These are phyloP conservation scores for Aegilops bicornis DNA, from an alignment of 176 grass and related monocot genomes.

Conservation along the genomic window DNA sequence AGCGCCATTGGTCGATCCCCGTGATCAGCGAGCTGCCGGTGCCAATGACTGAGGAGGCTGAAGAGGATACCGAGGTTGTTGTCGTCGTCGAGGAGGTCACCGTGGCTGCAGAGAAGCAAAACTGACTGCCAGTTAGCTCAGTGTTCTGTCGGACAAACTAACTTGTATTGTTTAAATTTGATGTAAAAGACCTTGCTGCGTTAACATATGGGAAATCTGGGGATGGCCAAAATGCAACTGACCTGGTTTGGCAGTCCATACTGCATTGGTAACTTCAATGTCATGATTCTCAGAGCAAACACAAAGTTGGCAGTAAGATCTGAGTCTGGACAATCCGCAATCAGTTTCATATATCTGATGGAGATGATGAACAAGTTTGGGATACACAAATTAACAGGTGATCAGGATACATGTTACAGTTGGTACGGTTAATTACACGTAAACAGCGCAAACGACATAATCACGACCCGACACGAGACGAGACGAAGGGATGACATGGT, in stretches of 20 bases:
- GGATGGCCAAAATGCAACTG: neutral
- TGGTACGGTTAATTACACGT: constrained; percentile 24
- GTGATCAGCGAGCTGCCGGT: constrained; percentile 25
- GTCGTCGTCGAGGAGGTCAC: neutral
- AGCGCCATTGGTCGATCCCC: constrained; percentile 3
- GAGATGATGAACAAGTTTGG: neutral
- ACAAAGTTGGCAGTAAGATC: constrained; percentile 10
- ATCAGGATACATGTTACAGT: constrained; percentile 11
- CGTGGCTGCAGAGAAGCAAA: neutral
- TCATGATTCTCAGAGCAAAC: neutral
- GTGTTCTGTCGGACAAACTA: neutral
- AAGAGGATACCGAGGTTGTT: neutral
- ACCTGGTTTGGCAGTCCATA: neutral
- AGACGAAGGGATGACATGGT: neutral
- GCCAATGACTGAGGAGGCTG: constrained; percentile 2
- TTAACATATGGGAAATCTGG: neutral
- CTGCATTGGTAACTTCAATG: neutral
- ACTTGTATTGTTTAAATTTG: neutral
- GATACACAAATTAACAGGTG: constrained; percentile 14
- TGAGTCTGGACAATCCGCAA: neutral
- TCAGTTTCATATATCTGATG: neutral
- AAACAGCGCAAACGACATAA: neutral
- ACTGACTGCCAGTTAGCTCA: neutral
- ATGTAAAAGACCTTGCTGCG: neutral
- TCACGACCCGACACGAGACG: neutral